Evolutionary conservation across 2,329 filamentous ascomycete genomes (phyloP).

Genomic region (Botrytis fragariae): DNA sequence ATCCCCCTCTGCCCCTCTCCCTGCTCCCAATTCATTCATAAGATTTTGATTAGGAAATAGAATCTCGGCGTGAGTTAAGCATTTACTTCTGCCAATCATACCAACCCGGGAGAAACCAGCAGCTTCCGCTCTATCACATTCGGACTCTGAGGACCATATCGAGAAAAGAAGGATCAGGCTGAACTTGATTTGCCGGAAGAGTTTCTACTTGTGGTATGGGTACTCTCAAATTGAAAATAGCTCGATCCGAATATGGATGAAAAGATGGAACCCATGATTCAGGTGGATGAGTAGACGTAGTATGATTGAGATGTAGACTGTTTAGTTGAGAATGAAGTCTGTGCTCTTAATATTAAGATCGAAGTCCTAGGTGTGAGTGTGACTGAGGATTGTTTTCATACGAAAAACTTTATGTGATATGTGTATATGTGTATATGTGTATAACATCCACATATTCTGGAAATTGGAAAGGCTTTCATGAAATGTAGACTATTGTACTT

Average conservation of each 20-base stretch:
- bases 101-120: too few relatives aligned
- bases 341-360: neutral
- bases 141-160: too few relatives aligned
- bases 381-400: neutral
- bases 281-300: neutral
- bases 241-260: neutral
- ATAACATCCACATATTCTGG: neutral
- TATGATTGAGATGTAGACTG: fast-evolving
- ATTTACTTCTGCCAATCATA: too few relatives aligned
- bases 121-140: too few relatives aligned
- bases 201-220: neutral
- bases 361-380: neutral
- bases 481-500: neutral
- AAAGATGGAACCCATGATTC: neutral
- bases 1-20: too few relatives aligned
- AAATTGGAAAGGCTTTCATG: neutral
- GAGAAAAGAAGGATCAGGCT: too few relatives aligned
- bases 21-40: too few relatives aligned
- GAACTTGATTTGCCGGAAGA: neutral
- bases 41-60: too few relatives aligned
- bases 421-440: neutral
- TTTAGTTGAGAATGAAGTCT: neutral
- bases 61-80: too few relatives aligned
- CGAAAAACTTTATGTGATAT: fast-evolving
- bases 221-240: neutral